These are phyloP conservation scores for Talaromyces sp. DNA, from an alignment of 2,329 filamentous ascomycete species.

Conservation along the genomic window DNA sequence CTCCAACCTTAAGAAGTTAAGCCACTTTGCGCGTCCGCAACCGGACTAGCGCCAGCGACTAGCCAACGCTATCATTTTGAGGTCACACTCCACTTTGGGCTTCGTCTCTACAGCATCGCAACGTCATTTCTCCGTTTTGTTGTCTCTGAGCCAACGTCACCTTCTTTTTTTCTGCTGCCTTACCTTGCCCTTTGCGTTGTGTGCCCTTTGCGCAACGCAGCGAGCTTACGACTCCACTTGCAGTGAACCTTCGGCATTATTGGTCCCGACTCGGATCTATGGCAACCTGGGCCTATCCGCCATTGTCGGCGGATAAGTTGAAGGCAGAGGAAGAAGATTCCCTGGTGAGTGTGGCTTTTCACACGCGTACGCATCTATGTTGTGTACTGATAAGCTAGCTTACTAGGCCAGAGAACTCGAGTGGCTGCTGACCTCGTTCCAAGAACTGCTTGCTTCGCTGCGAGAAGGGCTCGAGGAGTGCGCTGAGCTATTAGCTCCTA, in stretches of 20 bases:
- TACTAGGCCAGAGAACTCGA: slow-evolving; percentile 52
- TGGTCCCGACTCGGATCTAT: slow-evolving; percentile 30
- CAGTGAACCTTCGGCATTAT: neutral
- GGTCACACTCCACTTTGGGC: neutral
- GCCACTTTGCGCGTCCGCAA: neutral
- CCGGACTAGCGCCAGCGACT: neutral
- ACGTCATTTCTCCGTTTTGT: slow-evolving; percentile 5
- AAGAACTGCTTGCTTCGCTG: slow-evolving; percentile 55
- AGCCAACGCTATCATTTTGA: neutral
- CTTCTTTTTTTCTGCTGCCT: neutral
- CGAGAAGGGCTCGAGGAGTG: slow-evolving; percentile 79
- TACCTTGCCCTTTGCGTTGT: neutral
- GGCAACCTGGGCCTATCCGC: slow-evolving; percentile 58
- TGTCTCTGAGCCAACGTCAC: neutral
- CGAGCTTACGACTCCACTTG: neutral
- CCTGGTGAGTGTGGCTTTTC: slow-evolving; percentile 35
- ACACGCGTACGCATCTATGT: neutral
- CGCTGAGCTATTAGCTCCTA: slow-evolving; percentile 75
- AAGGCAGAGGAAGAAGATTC: slow-evolving; percentile 48
- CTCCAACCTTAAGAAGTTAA: neutral
- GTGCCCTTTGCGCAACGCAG: neutral
- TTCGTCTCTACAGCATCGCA: neutral
- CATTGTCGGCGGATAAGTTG: slow-evolving; percentile 47
- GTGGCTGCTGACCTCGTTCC: slow-evolving; percentile 58
- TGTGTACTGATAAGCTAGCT: neutral